Conservation (phyloP, 805 yeast genomes). For the Torulaspora franciscae region DNA sequence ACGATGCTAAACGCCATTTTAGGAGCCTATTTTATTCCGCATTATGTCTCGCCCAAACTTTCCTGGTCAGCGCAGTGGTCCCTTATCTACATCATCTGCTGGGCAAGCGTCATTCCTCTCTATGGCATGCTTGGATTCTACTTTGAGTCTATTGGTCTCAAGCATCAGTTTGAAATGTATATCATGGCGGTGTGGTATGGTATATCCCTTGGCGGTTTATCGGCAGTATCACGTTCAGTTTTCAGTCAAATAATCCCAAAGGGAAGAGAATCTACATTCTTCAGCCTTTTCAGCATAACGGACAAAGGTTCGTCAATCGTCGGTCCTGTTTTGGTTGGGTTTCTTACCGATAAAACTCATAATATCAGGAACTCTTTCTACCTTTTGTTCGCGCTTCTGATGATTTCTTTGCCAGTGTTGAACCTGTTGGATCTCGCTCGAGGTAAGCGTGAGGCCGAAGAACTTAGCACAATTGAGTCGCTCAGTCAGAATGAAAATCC, state of each 20-base stretch:
- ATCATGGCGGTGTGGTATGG: slow-evolving; percentile 72
- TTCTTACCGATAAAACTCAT: slow-evolving; percentile 67
- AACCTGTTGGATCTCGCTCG: slow-evolving; percentile 52
- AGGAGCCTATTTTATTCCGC: slow-evolving; percentile 60
- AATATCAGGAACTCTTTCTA: slow-evolving; percentile 70
- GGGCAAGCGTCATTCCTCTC: slow-evolving; percentile 64
- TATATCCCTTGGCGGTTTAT: slow-evolving; percentile 64
- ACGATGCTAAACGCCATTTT: slow-evolving; percentile 62
- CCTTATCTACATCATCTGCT: slow-evolving; percentile 48
- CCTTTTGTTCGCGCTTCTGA: slow-evolving; percentile 50
- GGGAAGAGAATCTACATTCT: slow-evolving; percentile 71
- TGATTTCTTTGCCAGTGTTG: slow-evolving; percentile 56
- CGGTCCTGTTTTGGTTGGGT: slow-evolving; percentile 70
- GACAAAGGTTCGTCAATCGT: slow-evolving; percentile 74
- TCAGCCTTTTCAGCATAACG: slow-evolving; percentile 70
- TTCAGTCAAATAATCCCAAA: slow-evolving; percentile 65
- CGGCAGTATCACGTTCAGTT: slow-evolving; percentile 63
- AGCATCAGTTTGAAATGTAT: slow-evolving; percentile 63
- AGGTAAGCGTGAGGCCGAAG: slow-evolving; percentile 52
- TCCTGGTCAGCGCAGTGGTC: slow-evolving; percentile 44
- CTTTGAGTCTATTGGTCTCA: slow-evolving; percentile 51
- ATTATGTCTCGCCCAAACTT: slow-evolving; percentile 35
- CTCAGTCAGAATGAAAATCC: background rate
- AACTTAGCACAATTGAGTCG: slow-evolving; percentile 28
- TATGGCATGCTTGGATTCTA: slow-evolving; percentile 68